Evolutionary conservation across 2,329 filamentous ascomycete genomes (phyloP), one percentile per base, ranked within the genome.

Genomic region (Tympanopsis confertula): DNA sequence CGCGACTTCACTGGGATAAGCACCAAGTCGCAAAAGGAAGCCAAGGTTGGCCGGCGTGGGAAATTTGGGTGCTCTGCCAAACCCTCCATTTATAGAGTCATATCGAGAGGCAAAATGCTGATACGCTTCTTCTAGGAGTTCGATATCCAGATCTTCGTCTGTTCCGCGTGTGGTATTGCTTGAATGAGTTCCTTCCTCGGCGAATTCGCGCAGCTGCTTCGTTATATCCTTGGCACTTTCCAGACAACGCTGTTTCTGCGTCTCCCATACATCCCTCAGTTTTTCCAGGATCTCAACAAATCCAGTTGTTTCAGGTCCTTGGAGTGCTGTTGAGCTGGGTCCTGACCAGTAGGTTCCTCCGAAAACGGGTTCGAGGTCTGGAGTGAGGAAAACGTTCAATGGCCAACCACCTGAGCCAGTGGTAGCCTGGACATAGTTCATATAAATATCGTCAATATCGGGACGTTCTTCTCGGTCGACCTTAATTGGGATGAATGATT

Each of bases 381-480:
- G 87, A 0, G 91, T 98, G 20, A 96, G 71, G 55, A 98, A 96
- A n/a, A 94, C 80, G 52, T 95, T 96, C 42, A 96, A 63, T 1
- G 91, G 91, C 88, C 91, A 96, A 28, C 91, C 91, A 7, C 87
- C 89, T 2, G 76, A 81, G 15, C 84, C 87, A 41, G 83, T 94
- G 10, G 91, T 89, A 2, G 89, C 89, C 56, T 95, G 87, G 29
- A 94, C 82, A 57, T 94, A 98, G 63, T 94, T 94, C 86, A 95
- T 95, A 58, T 96, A 96, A 45, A 96, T 88, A 43, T 84, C 79
- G 53, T 98, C 91, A 45, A 96, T 78, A 53, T 96, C 88, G 5
- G 89, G 89, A 19, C 89, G 78, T 59, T 94, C 86, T 59, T 98
- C 91, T 42, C 88, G 78, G 58, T 98, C 91, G 51, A 96, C 75